Conservation (phyloP, 495 filamentous ascomycete genomes). For the Lineolata rhizophorae region DNA sequence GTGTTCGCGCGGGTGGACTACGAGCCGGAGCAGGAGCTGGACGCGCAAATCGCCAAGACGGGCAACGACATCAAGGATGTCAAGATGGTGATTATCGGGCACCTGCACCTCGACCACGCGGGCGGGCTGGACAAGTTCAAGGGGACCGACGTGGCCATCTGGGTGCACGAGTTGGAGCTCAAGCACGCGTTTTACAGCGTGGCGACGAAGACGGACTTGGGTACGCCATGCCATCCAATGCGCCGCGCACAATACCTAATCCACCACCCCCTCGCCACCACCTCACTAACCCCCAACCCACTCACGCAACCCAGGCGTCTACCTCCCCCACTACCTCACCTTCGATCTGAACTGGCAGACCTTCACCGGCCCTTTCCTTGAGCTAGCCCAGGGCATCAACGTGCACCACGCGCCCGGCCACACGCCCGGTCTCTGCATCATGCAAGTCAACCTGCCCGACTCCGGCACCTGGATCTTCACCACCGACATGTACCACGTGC, state of each 20-base stretch:
- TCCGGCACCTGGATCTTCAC: constrained; percentile 24
- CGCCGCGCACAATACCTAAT: not conserved
- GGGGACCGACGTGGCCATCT: constrained; percentile 27
- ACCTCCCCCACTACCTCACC: constrained; percentile 20
- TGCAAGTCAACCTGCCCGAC: constrained; percentile 21
- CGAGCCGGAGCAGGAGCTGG: constrained; percentile 20
- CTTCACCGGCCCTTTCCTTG: constrained; percentile 12
- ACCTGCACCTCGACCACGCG: constrained; percentile 32
- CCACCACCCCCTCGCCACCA: not conserved
- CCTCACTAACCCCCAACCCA: not conserved
- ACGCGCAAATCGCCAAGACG: constrained; percentile 22
- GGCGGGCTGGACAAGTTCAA: constrained; percentile 29
- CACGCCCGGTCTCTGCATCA: constrained; percentile 19
- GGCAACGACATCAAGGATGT: constrained; percentile 29
- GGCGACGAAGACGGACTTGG: constrained; percentile 22
- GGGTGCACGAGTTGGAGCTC: constrained; percentile 28
- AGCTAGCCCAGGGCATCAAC: constrained; percentile 20
- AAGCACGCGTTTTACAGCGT: constrained; percentile 26
- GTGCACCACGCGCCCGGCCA: constrained; percentile 22
- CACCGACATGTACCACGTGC: constrained; percentile 23
- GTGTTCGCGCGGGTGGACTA: constrained; percentile 26
- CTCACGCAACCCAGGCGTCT: constrained; percentile 15
- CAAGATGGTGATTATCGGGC: constrained; percentile 30
- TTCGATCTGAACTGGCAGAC: constrained; percentile 12
- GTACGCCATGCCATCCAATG: no score